These are phyloP conservation scores for Candida xiaguanensis DNA, from an alignment of 805 yeast species.

Conservation along the genomic window DNA sequence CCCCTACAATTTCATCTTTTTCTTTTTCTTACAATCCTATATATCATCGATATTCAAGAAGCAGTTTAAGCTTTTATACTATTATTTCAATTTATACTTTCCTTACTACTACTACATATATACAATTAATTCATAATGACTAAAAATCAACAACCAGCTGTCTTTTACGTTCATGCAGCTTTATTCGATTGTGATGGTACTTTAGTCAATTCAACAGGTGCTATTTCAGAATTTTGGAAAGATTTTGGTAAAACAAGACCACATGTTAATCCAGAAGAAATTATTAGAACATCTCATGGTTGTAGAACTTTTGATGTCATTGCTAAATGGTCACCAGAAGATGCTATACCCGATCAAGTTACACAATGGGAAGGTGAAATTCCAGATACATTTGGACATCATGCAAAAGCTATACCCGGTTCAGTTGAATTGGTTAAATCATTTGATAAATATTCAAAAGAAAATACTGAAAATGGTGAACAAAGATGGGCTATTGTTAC, in stretches of 20 bases:
- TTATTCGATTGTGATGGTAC: constrained; percentile 89
- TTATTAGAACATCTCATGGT: constrained; percentile 75
- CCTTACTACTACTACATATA: not conserved
- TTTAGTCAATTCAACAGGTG: constrained; percentile 75
- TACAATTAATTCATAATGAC: constrained; percentile 21
- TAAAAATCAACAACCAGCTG: constrained; percentile 38
- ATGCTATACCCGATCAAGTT: constrained; percentile 62
- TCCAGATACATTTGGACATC: constrained; percentile 67
- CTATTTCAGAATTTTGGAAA: constrained; percentile 81
- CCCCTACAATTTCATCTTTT: not conserved
- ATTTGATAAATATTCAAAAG: constrained; percentile 46
- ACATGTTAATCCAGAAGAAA: constrained; percentile 64
- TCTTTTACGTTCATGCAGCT: constrained; percentile 42
- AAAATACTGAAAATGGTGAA: constrained; percentile 37
- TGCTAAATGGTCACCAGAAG: constrained; percentile 69
- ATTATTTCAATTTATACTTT: too few species aligned
- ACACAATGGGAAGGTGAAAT: constrained; percentile 66
- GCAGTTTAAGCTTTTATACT: too few species aligned
- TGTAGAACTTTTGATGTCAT: constrained; percentile 79
- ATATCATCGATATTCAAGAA: too few species aligned
- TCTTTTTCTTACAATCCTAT: too few species aligned
- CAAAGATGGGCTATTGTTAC: constrained; percentile 86
- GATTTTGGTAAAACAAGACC: constrained; percentile 66
- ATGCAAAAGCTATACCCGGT: constrained; percentile 75
- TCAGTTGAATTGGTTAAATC: constrained; percentile 58